Evolutionary conservation across 192 early-diverging fungal genomes (phyloP), one percentile per base, ranked within the genome.

Genomic region (Funneliformis mosseae): DNA sequence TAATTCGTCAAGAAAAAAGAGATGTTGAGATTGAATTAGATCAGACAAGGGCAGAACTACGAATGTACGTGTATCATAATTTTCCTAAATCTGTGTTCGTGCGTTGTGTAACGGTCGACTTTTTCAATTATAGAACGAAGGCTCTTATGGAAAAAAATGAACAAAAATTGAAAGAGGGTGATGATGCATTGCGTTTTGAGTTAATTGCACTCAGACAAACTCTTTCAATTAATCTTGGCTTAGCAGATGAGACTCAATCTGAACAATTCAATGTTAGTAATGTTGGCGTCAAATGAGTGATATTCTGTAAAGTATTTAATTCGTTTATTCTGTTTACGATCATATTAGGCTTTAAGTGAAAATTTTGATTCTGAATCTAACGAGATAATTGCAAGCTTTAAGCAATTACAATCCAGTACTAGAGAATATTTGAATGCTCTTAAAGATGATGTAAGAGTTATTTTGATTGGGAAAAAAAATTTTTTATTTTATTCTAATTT

Each of bases 1-100:
- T 76, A 55, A 81, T 84, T 27, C 74, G 82, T 25, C 81, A 83
- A 72, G 85, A 87, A 28, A 87, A 87, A 46, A 74, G 79, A 5
- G 78, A 81, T 2, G 38, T 81, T 12, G 85, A 87, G 38, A 80
- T 76, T 55, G 83, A 87, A 33, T 79, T 87, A 4, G 82, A 79
- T 0, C 16, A 81, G 43, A 84, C 84, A 27, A 77, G 79, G 50
- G 68, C 74, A 12, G 82, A 76, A 5, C 82, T 87, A 63, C 80
- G 78, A 79, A 76, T 61, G 83, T 86, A 86, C 3, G 80, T 64
- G 14, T 42, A 16, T 14, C 8, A 27, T 18, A 27, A 21, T 27
- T 12, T 74, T 41, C 38, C 5, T 63, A 33, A 33, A 33, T 33
- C 33, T 2, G 33, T 33, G 33, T 33, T 33, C 33, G 0, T 33